phyloP scores from a whole-genome alignment of 352 stramenopile species.

The Saprolegnia parasitica region DNA sequence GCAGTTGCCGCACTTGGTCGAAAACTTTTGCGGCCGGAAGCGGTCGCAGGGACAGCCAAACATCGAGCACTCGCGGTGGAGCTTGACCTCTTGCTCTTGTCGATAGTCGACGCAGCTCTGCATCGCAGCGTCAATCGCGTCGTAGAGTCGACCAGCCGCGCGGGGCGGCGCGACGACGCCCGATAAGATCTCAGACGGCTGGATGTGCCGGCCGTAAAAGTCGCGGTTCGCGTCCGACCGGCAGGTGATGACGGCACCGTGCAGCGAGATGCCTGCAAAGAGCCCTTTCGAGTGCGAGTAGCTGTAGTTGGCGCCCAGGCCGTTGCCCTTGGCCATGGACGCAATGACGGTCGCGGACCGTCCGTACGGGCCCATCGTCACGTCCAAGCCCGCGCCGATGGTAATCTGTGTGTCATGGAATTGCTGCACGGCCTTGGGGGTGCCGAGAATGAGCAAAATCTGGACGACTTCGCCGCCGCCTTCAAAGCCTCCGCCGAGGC shows the following conservation, averaged over 20 bases:
- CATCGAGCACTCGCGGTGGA: constrained; percentile 6
- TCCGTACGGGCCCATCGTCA: constrained; percentile 88
- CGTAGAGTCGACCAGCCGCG: constrained; percentile 69
- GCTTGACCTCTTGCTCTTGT: constrained; percentile 38
- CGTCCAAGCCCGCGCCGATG: constrained; percentile 87
- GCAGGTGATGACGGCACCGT: constrained; percentile 88
- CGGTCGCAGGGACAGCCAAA: constrained; percentile 18
- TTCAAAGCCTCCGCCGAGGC: constrained; percentile 83
- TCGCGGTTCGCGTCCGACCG: constrained; percentile 92
- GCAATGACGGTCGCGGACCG: constrained; percentile 78
- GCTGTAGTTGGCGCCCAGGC: constrained; percentile 90
- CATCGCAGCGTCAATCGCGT: constrained; percentile 69
- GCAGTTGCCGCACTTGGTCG: constrained; percentile 23
- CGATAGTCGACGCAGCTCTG: constrained; percentile 54
- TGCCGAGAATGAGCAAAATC: constrained; percentile 94
- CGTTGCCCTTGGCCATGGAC: constrained; percentile 48
- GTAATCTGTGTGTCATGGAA: constrained; percentile 88
- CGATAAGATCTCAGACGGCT: constrained; percentile 68
- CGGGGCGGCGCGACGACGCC: constrained; percentile 52
- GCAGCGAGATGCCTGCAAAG: constrained; percentile 90
- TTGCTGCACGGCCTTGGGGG: constrained; percentile 85
- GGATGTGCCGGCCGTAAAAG: constrained; percentile 89
- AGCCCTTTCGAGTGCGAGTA: constrained; percentile 91
- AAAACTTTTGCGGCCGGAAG: constrained; percentile 6
- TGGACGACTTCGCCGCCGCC: constrained; percentile 90